These are phyloP conservation scores for Fusarium beomiforme DNA, from an alignment of 2,329 filamentous ascomycete species.

Conservation along the genomic window DNA sequence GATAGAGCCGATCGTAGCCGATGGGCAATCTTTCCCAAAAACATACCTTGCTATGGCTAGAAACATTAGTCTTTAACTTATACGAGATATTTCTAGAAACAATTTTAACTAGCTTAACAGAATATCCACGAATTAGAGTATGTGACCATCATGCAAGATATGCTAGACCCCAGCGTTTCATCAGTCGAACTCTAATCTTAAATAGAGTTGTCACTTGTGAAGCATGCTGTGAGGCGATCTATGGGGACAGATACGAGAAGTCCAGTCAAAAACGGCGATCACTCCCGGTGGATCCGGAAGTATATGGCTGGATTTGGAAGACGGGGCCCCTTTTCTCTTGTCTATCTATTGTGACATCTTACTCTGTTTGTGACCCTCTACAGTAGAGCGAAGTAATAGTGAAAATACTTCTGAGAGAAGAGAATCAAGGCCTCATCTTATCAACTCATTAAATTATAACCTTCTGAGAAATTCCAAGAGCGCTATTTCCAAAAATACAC, in stretches of 20 bases:
- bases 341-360: too few relatives aligned
- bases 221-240: not conserved
- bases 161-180: not conserved
- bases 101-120: not conserved
- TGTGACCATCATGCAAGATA: not conserved
- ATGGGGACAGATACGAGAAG: not conserved
- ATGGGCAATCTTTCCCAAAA: rapidly evolving
- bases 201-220: not conserved
- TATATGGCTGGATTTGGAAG: not conserved
- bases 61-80: not conserved
- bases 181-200: not conserved
- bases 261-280: too few relatives aligned
- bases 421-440: too few relatives aligned
- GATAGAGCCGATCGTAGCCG: not conserved
- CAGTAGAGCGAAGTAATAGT: too few relatives aligned
- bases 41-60: not conserved
- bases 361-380: too few relatives aligned
- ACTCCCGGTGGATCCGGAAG: not conserved
- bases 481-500: too few relatives aligned
- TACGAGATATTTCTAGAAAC: not conserved
- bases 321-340: not conserved
- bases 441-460: too few relatives aligned
- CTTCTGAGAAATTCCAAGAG: too few relatives aligned
- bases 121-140: not conserved
- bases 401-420: too few relatives aligned